A percentile compares a stretch with the other conserved stretches of the same genome.
phyloP scores from a whole-genome alignment of 139 green algal genomes.

The Micromonas pusilla region DNA sequence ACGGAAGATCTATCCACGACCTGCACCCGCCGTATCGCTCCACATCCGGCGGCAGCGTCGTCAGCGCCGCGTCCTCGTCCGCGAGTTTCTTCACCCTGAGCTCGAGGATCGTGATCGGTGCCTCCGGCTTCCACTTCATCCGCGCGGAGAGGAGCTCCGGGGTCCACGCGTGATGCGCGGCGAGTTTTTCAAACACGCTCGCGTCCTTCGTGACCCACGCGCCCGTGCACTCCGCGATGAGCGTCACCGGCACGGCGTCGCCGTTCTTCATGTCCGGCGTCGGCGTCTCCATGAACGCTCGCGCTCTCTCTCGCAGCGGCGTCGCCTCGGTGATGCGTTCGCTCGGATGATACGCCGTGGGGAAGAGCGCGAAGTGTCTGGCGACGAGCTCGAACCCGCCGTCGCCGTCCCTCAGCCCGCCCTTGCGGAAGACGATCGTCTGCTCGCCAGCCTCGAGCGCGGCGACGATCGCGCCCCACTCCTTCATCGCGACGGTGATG shows the following conservation, averaged over 20 bases:
- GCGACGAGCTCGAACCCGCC: neutral
- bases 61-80: too few species aligned
- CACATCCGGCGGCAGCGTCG: constrained; percentile 9
- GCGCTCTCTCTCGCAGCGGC: neutral
- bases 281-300: neutral
- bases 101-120: constrained; percentile 1
- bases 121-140: constrained; percentile 9
- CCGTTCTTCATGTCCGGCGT: constrained; percentile 15
- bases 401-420: neutral
- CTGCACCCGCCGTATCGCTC: constrained; percentile 19
- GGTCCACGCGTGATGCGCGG: neutral
- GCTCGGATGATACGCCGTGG: neutral
- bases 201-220: constrained; percentile 8
- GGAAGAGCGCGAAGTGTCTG: constrained; percentile 16
- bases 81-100: neutral
- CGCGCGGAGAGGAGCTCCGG: neutral
- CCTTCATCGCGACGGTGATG: constrained; percentile 24
- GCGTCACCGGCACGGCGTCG: neutral
- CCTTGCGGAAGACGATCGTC: constrained; percentile 6
- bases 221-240: neutral
- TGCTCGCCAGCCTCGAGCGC: constrained; percentile 5
- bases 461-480: neutral
- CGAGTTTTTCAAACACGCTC: neutral
- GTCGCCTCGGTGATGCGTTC: neutral
- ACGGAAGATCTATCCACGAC: constrained; percentile 12